A percentile compares a stretch with the other conserved stretches of the same genome.
Evolutionary conservation across 495 filamentous ascomycete genomes (phyloP).

Genomic region (Hypoxylon crocopeplum): DNA sequence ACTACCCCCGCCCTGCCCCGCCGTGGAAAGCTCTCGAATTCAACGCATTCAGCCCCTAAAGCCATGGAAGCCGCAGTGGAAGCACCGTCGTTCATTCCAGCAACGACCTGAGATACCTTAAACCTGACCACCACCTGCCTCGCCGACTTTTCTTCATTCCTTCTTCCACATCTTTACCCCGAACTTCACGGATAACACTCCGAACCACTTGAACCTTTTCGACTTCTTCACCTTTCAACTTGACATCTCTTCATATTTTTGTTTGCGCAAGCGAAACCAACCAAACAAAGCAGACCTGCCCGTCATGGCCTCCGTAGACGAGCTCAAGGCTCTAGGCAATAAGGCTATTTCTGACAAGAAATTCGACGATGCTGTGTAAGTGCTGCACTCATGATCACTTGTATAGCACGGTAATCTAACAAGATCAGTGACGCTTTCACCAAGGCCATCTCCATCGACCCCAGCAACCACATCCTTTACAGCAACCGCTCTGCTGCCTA

Average conservation of each 20-base stretch:
- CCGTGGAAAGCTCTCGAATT: conserved; percentile 46
- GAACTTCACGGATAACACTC: no score
- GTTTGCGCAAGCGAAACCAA: neutral
- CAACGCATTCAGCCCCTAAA: conserved; percentile 36
- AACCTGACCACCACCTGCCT: no score
- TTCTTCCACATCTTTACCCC: no score
- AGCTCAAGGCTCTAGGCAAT: conserved; percentile 95
- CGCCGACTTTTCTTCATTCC: no score
- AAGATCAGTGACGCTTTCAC: conserved; percentile 84
- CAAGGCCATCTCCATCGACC: conserved; percentile 87
- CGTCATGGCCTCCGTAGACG: conserved; percentile 59
- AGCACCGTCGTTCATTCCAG: no score
- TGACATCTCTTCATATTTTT: neutral
- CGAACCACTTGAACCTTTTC: no score
- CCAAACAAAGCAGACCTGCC: neutral
- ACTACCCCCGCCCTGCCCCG: conserved; percentile 15
- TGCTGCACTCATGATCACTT: conserved; percentile 39
- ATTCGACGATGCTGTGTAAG: conserved; percentile 94
- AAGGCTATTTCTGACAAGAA: conserved; percentile 97
- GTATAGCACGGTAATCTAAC: neutral
- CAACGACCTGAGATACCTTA: no score
- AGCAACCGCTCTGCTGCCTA: conserved; percentile 98
- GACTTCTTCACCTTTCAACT: neutral
- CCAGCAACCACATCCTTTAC: conserved; percentile 92
- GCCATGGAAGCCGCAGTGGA: neutral